A percentile compares a stretch with the other conserved stretches of the same genome.
Conservation (phyloP, 2,329 filamentous ascomycete genomes). For the Stagonosporopsis tanaceti region DNA sequence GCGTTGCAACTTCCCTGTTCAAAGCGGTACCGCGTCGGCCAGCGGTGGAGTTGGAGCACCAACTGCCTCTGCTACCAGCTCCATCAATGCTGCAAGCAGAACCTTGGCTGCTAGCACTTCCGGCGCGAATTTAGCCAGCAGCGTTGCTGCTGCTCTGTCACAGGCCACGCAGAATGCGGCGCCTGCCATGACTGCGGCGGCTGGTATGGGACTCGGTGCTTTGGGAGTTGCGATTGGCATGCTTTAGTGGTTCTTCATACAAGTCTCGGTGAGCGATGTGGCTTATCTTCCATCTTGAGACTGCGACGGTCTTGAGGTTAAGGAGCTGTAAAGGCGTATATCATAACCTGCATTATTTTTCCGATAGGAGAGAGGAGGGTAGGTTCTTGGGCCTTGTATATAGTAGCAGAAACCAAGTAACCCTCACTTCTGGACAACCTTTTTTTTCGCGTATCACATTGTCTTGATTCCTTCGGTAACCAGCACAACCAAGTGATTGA, state of each 20-base stretch:
- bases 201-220: constrained; percentile 31
- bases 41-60: constrained; percentile 19
- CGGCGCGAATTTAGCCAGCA: constrained; percentile 15
- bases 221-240: constrained; percentile 31
- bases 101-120: constrained; percentile 11
- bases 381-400: not conserved
- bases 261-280: not conserved
- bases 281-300: not conserved
- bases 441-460: no score
- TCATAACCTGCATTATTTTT: not conserved
- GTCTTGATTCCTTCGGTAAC: no score
- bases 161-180: constrained; percentile 17
- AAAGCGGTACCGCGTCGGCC: constrained; percentile 34
- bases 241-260: constrained; percentile 14
- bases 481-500: no score
- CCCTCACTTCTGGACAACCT: no score
- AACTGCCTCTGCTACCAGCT: constrained; percentile 10
- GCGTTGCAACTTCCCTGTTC: constrained; percentile 40
- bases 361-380: not conserved
- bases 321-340: not conserved
- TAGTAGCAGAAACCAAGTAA: no score
- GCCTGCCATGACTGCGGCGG: constrained; percentile 26
- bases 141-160: constrained; percentile 1
- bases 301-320: not conserved
- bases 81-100: not conserved